Evolutionary conservation across 2,329 filamentous ascomycete genomes (phyloP), one percentile per base, ranked within the genome.

Genomic region (Albophoma yamanashiensis): DNA sequence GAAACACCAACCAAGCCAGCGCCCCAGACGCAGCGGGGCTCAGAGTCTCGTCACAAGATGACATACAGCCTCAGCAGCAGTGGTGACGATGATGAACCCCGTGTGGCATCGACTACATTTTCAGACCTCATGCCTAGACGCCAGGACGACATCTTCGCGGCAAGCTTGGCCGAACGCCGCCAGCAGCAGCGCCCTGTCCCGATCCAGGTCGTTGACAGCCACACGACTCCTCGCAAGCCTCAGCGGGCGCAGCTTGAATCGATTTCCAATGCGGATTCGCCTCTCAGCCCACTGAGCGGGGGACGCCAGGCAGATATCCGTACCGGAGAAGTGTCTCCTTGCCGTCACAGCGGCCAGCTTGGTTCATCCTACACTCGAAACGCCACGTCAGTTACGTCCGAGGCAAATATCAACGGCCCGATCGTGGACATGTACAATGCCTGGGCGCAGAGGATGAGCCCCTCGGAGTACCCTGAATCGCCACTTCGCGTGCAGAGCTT

Each of bases 111-210:
- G 27, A 65, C 68, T 9, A 70, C 67, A 15, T 71, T 72, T 61
- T 71, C 68, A 8, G 70, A 73, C 40, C 62, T 72, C 31, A 71
- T 73, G 69, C 68, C 71, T 17, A 61, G 64, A 11, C 61, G 52
- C 4, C 60, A 64, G 3, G 61, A 58, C 5, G 66, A 68, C 25
- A 15, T 60, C 4, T 65, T 64, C 27, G 55, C 60, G 5, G 40
- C 38, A 25, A 71, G 59, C 55, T 60, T 74, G 38, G 71, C 71
- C 45, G 67, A 69, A 45, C 70, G 72, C 38, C 69, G 72, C 12
- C 67, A 69, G 22, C 67, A 64, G 38, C 62, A 59, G 4, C 61
- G 65, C 0, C 70, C 70, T 27, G 62, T 68, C 36, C 68, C 68
- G 1, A 65, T 73, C 34, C 63, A 67, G 8, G 64, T 72, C 8